Evolutionary conservation across 257 asterid species (phyloP), one percentile per base, ranked within the genome.

Genomic region (Solanum chaucha): DNA sequence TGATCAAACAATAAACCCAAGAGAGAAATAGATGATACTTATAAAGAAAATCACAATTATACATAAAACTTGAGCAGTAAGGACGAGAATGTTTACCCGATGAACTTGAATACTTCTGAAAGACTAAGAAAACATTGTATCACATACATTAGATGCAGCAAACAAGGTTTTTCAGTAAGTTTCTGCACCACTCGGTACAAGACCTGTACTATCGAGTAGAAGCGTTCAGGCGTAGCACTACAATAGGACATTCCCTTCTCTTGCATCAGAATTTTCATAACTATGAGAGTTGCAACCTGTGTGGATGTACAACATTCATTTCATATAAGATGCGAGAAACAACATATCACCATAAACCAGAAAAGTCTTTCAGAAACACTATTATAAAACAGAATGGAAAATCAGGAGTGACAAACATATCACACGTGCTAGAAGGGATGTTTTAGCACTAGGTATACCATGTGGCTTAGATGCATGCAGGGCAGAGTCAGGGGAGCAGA

Each of bases 211-310:
- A 84, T 22, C 13, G 20, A 14, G 59, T 24, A 51, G 65, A 87
- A 87, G 24, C 89, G 78, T 19, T 46, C 67, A 20, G 46, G 77
- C 2, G 4, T 48, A 3, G 5, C 82, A 26, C 74, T 6, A 11
- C 87, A 87, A 46, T 87, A 71, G 46, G 34, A 12, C 32, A 82
- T 15, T 20, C 87, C 89, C 30, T 71, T 83, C 15, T n/a, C 75
- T 87, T 82, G 83, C 84, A 46, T 68, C 55, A 87, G n/a, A 14
- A 87, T 82, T 35, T 82, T 87, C 82, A 35, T 13, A 32, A 87
- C 14, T 82, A 87, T 35, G 36, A 46, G 44, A 5, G 87, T 84
- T 24, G 89, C 86, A n/a, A 87, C 77, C 84, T 87, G 84, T 84
- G 20, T 73, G 20, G 19, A 11, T 19, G 44, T 40, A 40, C 44